A percentile compares a stretch with the other conserved stretches of the same genome.
Evolutionary conservation across 2,329 filamentous ascomycete genomes (phyloP).

Genomic region (Fusarium albidum): DNA sequence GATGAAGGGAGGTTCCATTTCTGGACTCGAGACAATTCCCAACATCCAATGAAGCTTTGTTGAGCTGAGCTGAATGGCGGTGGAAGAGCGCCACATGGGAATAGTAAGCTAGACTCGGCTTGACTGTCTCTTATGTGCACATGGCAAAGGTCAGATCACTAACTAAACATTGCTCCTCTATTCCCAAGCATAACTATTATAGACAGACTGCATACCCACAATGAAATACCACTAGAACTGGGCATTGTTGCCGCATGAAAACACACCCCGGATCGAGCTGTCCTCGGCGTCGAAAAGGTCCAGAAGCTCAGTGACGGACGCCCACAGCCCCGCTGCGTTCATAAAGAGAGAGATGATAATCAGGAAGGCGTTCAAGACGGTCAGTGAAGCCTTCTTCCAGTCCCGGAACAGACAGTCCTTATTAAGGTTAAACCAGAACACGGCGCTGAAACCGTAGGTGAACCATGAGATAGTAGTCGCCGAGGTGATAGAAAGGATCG

Average conservation of each 20-base stretch:
- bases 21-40: too few relatives aligned
- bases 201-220: too few relatives aligned
- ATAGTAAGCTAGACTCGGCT: too few relatives aligned
- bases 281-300: constrained; percentile 10
- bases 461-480: constrained; percentile 30
- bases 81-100: too few relatives aligned
- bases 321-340: constrained; percentile 23
- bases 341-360: constrained; percentile 18
- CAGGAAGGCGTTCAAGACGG: constrained; percentile 21
- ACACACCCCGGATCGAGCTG: constrained; percentile 1
- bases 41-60: too few relatives aligned
- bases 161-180: too few relatives aligned
- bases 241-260: constrained; percentile 8
- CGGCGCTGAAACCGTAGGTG: constrained; percentile 20
- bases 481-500: constrained; percentile 26
- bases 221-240: not conserved
- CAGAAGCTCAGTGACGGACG: constrained; percentile 12
- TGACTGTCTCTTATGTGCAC: too few relatives aligned
- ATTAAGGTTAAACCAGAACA: constrained; percentile 26
- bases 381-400: constrained; percentile 25
- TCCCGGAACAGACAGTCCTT: constrained; percentile 6
- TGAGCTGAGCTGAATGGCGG: too few relatives aligned
- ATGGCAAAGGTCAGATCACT: too few relatives aligned
- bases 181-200: not conserved
- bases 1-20: too few relatives aligned